Evolutionary conservation across 1,284 basidiomycete genomes (phyloP).

Genomic region (Earliella scabrosa): DNA sequence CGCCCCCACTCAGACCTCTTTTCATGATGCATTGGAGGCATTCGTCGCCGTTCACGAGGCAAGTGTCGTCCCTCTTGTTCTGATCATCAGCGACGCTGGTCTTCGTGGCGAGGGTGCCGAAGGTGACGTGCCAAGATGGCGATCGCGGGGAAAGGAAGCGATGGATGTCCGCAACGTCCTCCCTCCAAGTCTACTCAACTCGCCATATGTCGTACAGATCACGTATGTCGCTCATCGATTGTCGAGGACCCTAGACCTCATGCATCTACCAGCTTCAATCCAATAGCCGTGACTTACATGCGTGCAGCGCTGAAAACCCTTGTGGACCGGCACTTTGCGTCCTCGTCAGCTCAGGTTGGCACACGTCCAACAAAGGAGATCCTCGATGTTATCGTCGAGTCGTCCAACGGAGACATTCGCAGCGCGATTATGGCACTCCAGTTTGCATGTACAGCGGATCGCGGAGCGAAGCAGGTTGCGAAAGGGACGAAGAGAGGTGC

Average conservation of each 20-base stretch:
- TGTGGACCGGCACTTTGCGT: conserved; percentile 52
- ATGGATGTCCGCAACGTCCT: conserved; percentile 75
- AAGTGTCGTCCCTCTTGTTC: conserved; percentile 69
- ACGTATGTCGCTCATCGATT: no score
- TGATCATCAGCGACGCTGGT: conserved; percentile 87
- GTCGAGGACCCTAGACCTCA: no score
- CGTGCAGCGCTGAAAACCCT: conserved; percentile 77
- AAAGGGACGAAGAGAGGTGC: conserved; percentile 20
- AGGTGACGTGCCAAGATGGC: conserved; percentile 51
- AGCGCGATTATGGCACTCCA: conserved; percentile 93
- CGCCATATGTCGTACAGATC: conserved; percentile 76
- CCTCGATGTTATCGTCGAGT: conserved; percentile 76
- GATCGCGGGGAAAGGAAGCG: conserved; percentile 53
- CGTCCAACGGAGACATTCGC: conserved; percentile 89
- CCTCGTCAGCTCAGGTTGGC: conserved; percentile 21
- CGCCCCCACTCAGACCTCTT: conserved; percentile 69
- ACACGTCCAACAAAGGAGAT: conserved; percentile 61
- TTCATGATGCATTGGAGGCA: conserved; percentile 73
- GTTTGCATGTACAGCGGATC: conserved; percentile 58
- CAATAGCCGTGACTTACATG: conserved; percentile 87
- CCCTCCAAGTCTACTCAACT: conserved; percentile 58
- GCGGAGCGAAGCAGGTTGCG: background rate
- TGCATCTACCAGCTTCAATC: conserved; percentile 78
- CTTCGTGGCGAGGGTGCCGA: conserved; percentile 68
- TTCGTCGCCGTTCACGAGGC: conserved; percentile 48